Base-by-base conservation (phyloP, 306 rosid species). In the Sphenostylis stenocarpa region DNA sequence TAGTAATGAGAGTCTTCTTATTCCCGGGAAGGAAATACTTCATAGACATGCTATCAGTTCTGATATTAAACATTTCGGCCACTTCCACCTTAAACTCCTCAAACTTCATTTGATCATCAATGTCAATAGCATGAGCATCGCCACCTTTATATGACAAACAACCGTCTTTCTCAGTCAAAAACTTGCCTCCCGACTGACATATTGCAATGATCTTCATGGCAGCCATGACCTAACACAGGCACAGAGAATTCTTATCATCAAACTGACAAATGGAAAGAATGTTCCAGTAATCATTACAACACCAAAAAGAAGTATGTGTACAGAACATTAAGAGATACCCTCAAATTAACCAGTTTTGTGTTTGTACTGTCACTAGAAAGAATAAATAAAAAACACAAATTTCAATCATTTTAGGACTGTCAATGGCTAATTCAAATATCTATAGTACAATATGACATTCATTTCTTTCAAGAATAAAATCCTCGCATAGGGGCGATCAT, bases 1-100 rank as follows among this genome's bases (percentile, higher is more conserved):
- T 58, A n/a, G 97, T 86, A 72, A 95, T 95, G 76, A 90, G 96
- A 65, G 95, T 95, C 90, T 77, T 95, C 84, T 83, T 90, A 85
- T 92, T 95, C 28, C 90, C 93, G 10, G 98, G 98, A 74, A 95
- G 97, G 67, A 95, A 95, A 85, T 92, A 95, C 77, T 95, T 95
- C 77, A 90, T 80, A 41, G 85, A 83, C 86, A 90, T 84, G 33
- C 78, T 65, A 83, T 84, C 63, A 11, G 62, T 41, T 77, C 82
- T 72, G 72, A 84, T 82, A 62, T 76, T 89, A 85, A 95, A 92
- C 96, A 95, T 89, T 76, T 92, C 98, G 3, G 89, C 85, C 51
- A 89, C 86, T 86, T 95, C 98, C 62, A 36, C 56, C 88, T 85
- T 89, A 76, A 95, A 95, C 57, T 92, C 97, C 3, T 78, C 48